Evolutionary conservation across 1,139 yeast genomes (phyloP), one percentile per base, ranked within the genome.

Genomic region (Kluyveromyces sp.): DNA sequence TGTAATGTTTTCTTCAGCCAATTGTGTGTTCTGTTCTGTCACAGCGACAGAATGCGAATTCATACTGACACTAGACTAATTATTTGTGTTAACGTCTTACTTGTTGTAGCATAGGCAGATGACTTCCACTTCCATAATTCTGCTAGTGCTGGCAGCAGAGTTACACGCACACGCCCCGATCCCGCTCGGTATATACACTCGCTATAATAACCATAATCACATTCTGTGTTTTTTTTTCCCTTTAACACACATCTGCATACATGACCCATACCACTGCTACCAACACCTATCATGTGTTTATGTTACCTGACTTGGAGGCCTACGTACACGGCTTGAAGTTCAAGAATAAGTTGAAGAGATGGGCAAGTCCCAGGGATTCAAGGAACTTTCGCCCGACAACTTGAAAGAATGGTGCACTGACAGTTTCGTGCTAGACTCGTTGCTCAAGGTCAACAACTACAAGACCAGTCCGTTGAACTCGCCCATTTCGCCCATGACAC

Each of bases 371-470:
- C 43, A 41, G 38, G 43, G 43, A 3, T 41, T 41, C 34, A 34
- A 25, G 28, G 43, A 41, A n/a, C 32, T 34, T 7, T 34, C 37
- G 15, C 34, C 29, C 7, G 43, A 34, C 4, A 34, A 35, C 33
- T 34, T 41, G 39, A 34, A 41, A 15, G 43, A 41, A 34, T 41
- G 43, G 43, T 41, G 43, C 27, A 25, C 34, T 25, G 43, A 41
- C 39, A 42, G 34, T 39, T 42, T 48, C 25, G 43, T 36, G 25
- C 41, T 43, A 25, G 47, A 43, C 25, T 40, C 50, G 38, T 42
- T 48, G 30, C 31, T 38, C 26, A 42, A 42, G 25, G 26, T 40
- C 10, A 44, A 39, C 40, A 29, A 34, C 26, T 44, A 36, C 37
- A 25, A 25, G 10, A 30, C 40, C 26, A 37, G 45, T 15, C 43